Evolutionary conservation across 2,329 filamentous ascomycete genomes (phyloP), one percentile per base, ranked within the genome.

Genomic region (Cladophialophora yegresii): DNA sequence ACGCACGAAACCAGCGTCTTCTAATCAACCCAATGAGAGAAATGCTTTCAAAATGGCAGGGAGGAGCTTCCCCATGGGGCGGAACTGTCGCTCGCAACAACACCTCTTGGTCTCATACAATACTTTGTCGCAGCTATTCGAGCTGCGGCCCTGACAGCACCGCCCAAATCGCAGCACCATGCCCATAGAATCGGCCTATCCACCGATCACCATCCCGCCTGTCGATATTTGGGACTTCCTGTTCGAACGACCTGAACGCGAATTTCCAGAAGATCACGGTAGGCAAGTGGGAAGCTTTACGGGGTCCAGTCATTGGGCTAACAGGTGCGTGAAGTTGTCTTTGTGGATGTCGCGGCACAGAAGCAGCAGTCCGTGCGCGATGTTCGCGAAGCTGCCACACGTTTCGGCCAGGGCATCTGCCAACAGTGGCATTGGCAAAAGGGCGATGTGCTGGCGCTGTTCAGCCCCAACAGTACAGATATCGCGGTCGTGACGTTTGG

Each of bases 371-470:
- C 87, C 54, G 92, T 86, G 75, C 81, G 81, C 36, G 82, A 91
- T 68, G 79, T 91, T 63, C 87, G 85, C 71, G 80, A 81, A 64
- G 81, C 85, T n/a, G 89, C 91, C 0, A 77, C 87, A 43, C 83
- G 86, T 12, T 95, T 96, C 70, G 93, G 91, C 54, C 86, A 88
- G 68, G 93, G 91, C 0, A 82, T 97, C 20, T 88, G 87, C 72
- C 84, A 87, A 28, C 77, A 67, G 65, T 60, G 70, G 56, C 36
- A 87, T 54, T 96, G 92, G 90, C 82, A 87, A 71, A 92, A 89
- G 73, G 90, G 90, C 71, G 91, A 96, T 74, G 90, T 95, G 1
- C 82, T 97, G 30, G 89, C 85, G 9, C 82, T 96, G 60, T 96
- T 89, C 80, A 88, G 90, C 4, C 90, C 92, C 26, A 97, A 97